Evolutionary conservation across 805 yeast species (phyloP), one percentile per base, ranked within the genome.

Genomic region (Saccharomycopsis sp.): DNA sequence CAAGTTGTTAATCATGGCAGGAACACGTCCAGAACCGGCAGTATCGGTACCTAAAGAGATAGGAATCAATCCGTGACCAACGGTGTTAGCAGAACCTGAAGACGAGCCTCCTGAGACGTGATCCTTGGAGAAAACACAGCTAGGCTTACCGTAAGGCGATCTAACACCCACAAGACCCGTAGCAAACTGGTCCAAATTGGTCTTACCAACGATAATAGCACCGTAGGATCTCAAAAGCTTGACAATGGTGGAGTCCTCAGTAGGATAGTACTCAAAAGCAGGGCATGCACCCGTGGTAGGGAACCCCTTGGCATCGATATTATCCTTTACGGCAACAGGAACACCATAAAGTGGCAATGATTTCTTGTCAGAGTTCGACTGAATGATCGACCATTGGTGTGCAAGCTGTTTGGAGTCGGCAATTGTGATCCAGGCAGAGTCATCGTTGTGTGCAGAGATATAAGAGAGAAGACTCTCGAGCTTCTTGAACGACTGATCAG

Each of bases 21-120:
- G 99, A 35, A 93, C 99, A 68, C 99, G 82, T 49, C 97, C 97
- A 3, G 97, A 89, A 22, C 99, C 99, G 8, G 99, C 99, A 42
- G 99, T 93, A 70, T 93, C 99, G 3, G 98, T 94, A 42, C 97
- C 97, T 65, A 93, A 77, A 1, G 97, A 80, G 54, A 93, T 67
- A 38, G 98, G 97, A 17, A 89, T 97, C 53, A 85, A 76, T 60
- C 98, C 98, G 64, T 91, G 80, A 20, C 91, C 93, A 19, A 91
- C 97, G 22, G 86, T 92, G 14, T 86, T 84, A 3, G 97, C 96
- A n/a, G 97, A 89, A 12, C 99, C 99, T 0, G 97, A 91, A 44
- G 96, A 86, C 1, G 97, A 90, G 34, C 99, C 99, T 55, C 99
- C 99, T 58, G 91, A 82, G 17, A 93, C 97, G 68, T 91, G 91